Evolutionary conservation across 352 stramenopile genomes (phyloP).

Genomic region (Aphanomyces cochlioides): DNA sequence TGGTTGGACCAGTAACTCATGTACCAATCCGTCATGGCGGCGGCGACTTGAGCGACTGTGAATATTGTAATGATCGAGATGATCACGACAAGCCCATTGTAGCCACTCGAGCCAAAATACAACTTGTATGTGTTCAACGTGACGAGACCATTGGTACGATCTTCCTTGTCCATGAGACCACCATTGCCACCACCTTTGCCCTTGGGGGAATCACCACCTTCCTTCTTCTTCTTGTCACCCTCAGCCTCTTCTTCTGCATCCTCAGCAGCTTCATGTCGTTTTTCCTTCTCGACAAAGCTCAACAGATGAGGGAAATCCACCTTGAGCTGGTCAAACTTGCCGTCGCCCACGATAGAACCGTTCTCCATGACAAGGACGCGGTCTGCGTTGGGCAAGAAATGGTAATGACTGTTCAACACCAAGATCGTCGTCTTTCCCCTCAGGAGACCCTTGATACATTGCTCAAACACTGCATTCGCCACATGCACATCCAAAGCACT

Average conservation of each 20-base stretch:
- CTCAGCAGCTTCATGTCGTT: conserved; percentile 10
- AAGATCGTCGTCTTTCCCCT: conserved; percentile 40
- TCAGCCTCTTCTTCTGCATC: not conserved
- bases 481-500: conserved; percentile 57
- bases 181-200: not conserved
- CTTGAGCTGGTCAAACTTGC: conserved; percentile 33
- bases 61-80: conserved; percentile 19
- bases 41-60: not conserved
- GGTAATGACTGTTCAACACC: conserved; percentile 45
- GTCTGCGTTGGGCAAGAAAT: conserved; percentile 43
- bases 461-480: conserved; percentile 40
- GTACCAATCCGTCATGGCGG: conserved; percentile 26
- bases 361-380: conserved; percentile 41
- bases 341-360: conserved; percentile 41
- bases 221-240: not conserved
- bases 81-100: conserved; percentile 7
- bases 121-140: conserved; percentile 22
- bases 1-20: conserved; percentile 26
- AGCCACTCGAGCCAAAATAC: conserved; percentile 22
- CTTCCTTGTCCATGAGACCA: conserved; percentile 25
- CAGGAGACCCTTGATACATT: conserved; percentile 39
- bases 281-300: conserved; percentile 27
- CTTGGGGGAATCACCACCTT: conserved; percentile 1
- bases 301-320: conserved; percentile 37
- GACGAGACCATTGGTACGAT: conserved; percentile 9